Evolutionary conservation across 192 early-diverging fungal genomes (phyloP).

Genomic region (Phlyctochytrium planicorne): DNA sequence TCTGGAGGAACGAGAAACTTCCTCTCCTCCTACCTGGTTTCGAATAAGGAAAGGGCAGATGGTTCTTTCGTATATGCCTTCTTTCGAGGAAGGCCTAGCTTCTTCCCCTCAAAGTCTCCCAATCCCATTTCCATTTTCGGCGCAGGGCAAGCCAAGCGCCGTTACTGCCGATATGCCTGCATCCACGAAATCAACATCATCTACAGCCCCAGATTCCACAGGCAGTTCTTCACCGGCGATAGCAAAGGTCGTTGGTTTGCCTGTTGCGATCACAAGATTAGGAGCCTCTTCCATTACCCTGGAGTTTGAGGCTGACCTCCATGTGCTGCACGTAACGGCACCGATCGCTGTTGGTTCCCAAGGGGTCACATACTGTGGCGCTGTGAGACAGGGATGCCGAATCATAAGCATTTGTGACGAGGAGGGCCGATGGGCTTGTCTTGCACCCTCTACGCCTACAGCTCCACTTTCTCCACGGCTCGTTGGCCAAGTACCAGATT

Average conservation of each 20-base stretch:
- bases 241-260: too few species aligned
- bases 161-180: too few species aligned
- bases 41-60: slow-evolving; percentile 34
- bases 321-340: slow-evolving; percentile 54
- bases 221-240: too few species aligned
- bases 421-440: slow-evolving; percentile 28
- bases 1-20: slow-evolving; percentile 5
- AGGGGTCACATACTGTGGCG: slow-evolving; percentile 65
- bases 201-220: too few species aligned
- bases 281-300: slow-evolving; percentile 10
- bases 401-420: slow-evolving; percentile 38
- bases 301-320: slow-evolving; percentile 67
- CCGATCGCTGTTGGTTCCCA: slow-evolving; percentile 47
- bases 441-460: not conserved
- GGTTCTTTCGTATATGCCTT: slow-evolving; percentile 9
- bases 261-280: too few species aligned
- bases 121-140: too few species aligned
- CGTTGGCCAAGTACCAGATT: not conserved
- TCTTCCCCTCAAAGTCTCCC: too few species aligned
- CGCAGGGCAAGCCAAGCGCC: too few species aligned
- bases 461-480: not conserved
- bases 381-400: slow-evolving; percentile 52
- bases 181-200: too few species aligned
- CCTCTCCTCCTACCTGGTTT: slow-evolving; percentile 22
- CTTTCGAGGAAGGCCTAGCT: too few species aligned